A percentile compares a stretch with the other conserved stretches of the same genome.
Conservation (phyloP, 768 basidiomycete species). For the Macrolepiota albuminosa region DNA sequence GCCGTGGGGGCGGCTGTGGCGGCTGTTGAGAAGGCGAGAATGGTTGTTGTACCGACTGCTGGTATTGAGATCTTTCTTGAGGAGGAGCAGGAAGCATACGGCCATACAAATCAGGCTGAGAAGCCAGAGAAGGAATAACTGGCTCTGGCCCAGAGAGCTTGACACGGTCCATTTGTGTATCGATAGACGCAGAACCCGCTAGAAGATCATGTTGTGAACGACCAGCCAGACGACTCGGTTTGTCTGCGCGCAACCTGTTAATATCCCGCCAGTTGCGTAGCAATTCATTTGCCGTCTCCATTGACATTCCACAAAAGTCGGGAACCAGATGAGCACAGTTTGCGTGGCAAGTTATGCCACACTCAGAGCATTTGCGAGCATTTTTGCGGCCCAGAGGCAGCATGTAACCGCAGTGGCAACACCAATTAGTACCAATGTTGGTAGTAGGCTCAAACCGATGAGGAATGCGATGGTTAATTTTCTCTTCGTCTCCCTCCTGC, state of each 20-base stretch:
- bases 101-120: conserved; percentile 28
- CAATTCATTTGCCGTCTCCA: conserved; percentile 96
- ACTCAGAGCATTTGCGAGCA: conserved; percentile 92
- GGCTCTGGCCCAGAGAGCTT: conserved; percentile 39
- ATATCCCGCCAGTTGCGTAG: conserved; percentile 89
- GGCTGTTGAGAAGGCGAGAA: conserved; percentile 23
- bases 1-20: conserved; percentile 18
- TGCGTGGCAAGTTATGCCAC: conserved; percentile 94
- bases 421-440: conserved; percentile 98
- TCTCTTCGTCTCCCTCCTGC: conserved; percentile 95
- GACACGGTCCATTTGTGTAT: conserved; percentile 39
- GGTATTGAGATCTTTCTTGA: conserved; percentile 35
- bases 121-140: conserved; percentile 22
- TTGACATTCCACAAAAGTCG: conserved; percentile 99
- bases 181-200: conserved; percentile 28
- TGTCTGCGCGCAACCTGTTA: conserved; percentile 63
- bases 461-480: conserved; percentile 98
- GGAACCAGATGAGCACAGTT: conserved; percentile 98
- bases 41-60: conserved; percentile 23
- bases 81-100: conserved; percentile 31
- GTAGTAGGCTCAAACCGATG: conserved; percentile 97
- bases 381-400: conserved; percentile 96
- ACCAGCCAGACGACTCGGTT: conserved; percentile 36
- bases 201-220: conserved; percentile 28
- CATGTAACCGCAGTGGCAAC: conserved; percentile 99